phyloP scores from a whole-genome alignment of 768 basidiomycete species.

The Macrocybe gigantea region DNA sequence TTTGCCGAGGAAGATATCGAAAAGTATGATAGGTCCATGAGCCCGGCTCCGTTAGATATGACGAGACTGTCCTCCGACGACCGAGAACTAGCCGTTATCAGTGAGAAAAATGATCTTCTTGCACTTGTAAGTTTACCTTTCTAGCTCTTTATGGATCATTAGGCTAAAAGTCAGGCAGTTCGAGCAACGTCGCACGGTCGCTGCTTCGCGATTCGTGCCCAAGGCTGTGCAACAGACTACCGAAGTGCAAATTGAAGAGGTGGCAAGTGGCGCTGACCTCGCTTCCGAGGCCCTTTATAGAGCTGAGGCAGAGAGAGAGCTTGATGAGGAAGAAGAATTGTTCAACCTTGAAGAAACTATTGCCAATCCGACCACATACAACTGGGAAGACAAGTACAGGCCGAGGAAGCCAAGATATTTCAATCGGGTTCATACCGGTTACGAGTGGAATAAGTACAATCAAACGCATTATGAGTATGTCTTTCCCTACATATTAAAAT shows the following conservation, averaged over 20 bases:
- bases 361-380: slow-evolving; percentile 77
- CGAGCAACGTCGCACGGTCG: slow-evolving; percentile 72
- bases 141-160: slow-evolving; percentile 2
- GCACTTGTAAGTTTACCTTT: slow-evolving; percentile 47
- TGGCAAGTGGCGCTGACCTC: slow-evolving; percentile 61
- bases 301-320: slow-evolving; percentile 85
- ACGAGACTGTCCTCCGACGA: slow-evolving; percentile 70
- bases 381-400: slow-evolving; percentile 98
- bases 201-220: slow-evolving; percentile 83
- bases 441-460: slow-evolving; percentile 99
- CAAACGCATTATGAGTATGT: slow-evolving; percentile 98
- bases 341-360: slow-evolving; percentile 94
- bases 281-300: slow-evolving; percentile 88
- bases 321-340: slow-evolving; percentile 94
- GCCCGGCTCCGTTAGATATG: slow-evolving; percentile 70
- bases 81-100: slow-evolving; percentile 71
- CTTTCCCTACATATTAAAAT: background rate
- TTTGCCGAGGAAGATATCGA: slow-evolving; percentile 63
- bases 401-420: slow-evolving; percentile 98
- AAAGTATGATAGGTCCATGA: slow-evolving; percentile 82
- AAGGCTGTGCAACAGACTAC: slow-evolving; percentile 46
- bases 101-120: slow-evolving; percentile 57
- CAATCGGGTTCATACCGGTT: slow-evolving; percentile 98
- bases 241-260: slow-evolving; percentile 52
- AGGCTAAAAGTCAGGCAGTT: slow-evolving; percentile 38